Base-by-base conservation (phyloP, 2,329 filamentous ascomycete species). In the Xylariales sp. region DNA sequence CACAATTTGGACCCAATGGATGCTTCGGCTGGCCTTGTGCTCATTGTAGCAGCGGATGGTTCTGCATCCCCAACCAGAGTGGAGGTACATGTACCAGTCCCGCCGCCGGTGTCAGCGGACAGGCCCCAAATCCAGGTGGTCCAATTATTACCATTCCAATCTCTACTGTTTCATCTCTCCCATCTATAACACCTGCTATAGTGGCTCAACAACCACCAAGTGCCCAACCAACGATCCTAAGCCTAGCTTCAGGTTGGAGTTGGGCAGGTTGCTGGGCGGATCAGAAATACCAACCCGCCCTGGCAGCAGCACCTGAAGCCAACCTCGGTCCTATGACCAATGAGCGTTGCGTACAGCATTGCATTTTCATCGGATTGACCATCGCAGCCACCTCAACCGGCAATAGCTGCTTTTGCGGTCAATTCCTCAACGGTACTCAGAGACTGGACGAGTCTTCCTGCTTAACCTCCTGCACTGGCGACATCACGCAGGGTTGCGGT, bases 351-450 rank as follows among this genome's bases (percentile, higher is more conserved):
- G 62, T 74, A 36, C 54, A 60, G 4, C 69, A 71, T 54, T 80
- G 76, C 56, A 57, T 66, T 6, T 48, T 49, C 24, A 56, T 57
- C 32, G 70, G 72, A 7, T 74, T 61, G 47, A 49, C 58, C 28
- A 58, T 74, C 43, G 71, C 73, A 1, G 71, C 71, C 18, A 73
- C 71, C 14, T 70, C 75, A 50, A 69, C 69, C 19, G 66, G 64
- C 24, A 63, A 64, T 16, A 61, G 66, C 46, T 76, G 71, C 56
- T 73, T 68, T 52, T 76, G 71, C 46, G 71, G 68, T 12, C 61
- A 69, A 46, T 51, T 51, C 18, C 51, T 73, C 14, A 57, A 54
- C 19, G 59, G 61, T 31, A 65, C 62, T 20, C 55, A 63, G 35
- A 60, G 63, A 46, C 51, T 78, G 14, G 64, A 67, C 32, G 70